Base-by-base conservation (phyloP, 257 asterid genomes). In the Penstemon newberryi region DNA sequence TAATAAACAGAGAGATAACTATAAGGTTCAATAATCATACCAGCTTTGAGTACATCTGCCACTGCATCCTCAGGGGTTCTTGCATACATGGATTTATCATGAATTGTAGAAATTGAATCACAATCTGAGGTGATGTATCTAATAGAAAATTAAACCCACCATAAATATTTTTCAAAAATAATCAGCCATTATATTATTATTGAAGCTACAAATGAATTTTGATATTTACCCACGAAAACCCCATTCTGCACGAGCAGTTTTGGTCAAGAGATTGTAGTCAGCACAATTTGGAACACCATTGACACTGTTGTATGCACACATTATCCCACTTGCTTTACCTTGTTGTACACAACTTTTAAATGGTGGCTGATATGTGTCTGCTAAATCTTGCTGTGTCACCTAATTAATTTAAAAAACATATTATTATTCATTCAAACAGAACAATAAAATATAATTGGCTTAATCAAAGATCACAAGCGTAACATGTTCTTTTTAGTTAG, bases 321-420 rank as follows among this genome's bases (percentile, higher is more conserved):
- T 92, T 47, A 92, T 83, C n/a, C 98, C 96, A 74, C 96, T 92
- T 1, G 98, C 98, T 67, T 65, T 73, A 43, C 84, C 96, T 65
- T 92, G 86, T 70, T 79, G 63, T 45, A 92, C 74, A 71, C 98
- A 89, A 11, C 86, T 84, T 43, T 67, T 72, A 52, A 92, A 92
- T 9, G 98, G 97, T n/a, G 97, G 97, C 70, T 92, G 93, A 80
- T 70, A 92, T 54, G 98, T 84, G 79, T 92, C 98, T 3, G 89
- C 92, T 86, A 92, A 49, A 75, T 92, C 98, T 86, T 92, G 98
- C 55, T 69, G 66, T 36, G 86, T 87, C 47, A 89, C 98, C 96
- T 92, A 57, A 33, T 65, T 50, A 7, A 63, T 25, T 25, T 3
- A 49, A 49, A 3, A 9, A 49, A 3, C 15, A 11, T 3, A 10